A percentile compares a stretch with the other conserved stretches of the same genome.
Evolutionary conservation across 2,329 filamentous ascomycete genomes (phyloP).

Genomic region (Neopestalotiopsis sp.): DNA sequence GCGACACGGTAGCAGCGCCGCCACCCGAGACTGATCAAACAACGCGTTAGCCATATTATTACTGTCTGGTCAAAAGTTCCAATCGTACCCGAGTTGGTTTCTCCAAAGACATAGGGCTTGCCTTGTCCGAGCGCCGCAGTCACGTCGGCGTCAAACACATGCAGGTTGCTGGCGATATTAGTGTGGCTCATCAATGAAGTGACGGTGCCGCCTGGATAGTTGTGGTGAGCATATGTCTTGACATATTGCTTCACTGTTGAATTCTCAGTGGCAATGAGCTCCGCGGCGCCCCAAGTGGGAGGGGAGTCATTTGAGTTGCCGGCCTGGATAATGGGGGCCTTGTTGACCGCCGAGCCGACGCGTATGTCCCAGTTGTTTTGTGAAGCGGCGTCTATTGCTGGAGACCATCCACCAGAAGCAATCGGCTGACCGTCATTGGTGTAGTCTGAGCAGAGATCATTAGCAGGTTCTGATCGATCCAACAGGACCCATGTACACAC

Average conservation of each 20-base stretch:
- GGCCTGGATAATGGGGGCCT: conserved; percentile 42
- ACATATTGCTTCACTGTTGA: conserved; percentile 43
- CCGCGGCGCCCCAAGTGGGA: conserved; percentile 42
- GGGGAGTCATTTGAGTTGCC: conserved; percentile 44
- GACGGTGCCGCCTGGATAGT: conserved; percentile 51
- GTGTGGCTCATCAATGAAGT: conserved; percentile 50
- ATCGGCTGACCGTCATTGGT: conserved; percentile 42
- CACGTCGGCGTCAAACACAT: conserved; percentile 45
- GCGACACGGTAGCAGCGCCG: conserved; percentile 43
- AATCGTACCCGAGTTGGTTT: conserved; percentile 52
- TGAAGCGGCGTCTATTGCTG: conserved; percentile 41
- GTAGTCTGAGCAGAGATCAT: conserved; percentile 35
- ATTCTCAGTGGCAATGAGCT: conserved; percentile 44
- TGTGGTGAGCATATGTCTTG: conserved; percentile 50
- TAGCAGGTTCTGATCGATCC: not conserved
- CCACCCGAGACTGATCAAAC: conserved; percentile 39
- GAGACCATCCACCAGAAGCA: conserved; percentile 41
- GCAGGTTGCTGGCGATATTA: conserved; percentile 43
- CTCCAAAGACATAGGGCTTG: conserved; percentile 53
- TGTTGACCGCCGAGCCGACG: conserved; percentile 40
- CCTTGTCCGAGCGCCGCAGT: conserved; percentile 41
- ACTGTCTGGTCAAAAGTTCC: conserved; percentile 31
- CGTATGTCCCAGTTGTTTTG: conserved; percentile 44
- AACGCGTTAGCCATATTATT: conserved; percentile 18
- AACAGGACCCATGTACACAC: conserved; percentile 36